Evolutionary conservation across 306 rosid species (phyloP).

Genomic region (Quercus berberidifolia): DNA sequence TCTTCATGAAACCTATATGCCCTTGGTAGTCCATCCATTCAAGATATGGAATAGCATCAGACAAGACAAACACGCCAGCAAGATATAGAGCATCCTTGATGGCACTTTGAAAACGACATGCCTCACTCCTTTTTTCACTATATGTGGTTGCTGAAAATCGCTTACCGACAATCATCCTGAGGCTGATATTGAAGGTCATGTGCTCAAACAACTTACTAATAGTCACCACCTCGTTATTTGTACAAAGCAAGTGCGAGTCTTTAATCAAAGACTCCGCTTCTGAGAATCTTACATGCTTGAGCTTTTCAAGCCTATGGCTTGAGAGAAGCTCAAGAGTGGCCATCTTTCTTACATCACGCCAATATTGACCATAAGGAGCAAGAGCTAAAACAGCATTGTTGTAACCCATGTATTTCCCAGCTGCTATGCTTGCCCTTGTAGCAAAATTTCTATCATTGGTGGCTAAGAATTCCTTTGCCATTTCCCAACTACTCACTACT

Average conservation of each 20-base stretch:
- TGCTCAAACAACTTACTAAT: conserved; percentile 21
- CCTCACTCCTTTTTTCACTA: not conserved
- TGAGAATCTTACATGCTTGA: not conserved
- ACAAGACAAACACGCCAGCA: conserved; percentile 24
- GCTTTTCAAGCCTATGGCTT: not conserved
- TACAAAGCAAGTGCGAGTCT: not conserved
- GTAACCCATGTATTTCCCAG: conserved; percentile 36
- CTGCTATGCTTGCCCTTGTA: conserved; percentile 23
- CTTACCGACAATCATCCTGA: conserved; percentile 24
- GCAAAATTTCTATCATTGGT: conserved; percentile 39
- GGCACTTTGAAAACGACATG: not conserved
- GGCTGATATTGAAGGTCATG: conserved; percentile 18
- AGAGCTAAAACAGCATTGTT: conserved; percentile 44
- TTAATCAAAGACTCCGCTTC: conserved; percentile 19
- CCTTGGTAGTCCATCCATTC: conserved; percentile 25
- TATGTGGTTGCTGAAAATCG: not conserved
- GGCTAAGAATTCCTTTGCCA: conserved; percentile 35
- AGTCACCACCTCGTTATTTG: not conserved
- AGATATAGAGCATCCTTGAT: conserved; percentile 13
- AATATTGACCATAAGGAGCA: conserved; percentile 58
- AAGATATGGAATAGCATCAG: conserved; percentile 35
- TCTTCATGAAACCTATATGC: conserved; percentile 23
- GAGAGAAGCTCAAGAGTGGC: conserved; percentile 31
- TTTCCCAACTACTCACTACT: conserved; percentile 30
- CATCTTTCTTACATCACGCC: conserved; percentile 59